phyloP scores from a whole-genome alignment of 2,329 filamentous ascomycete genomes.

The Colletotrichum lini region DNA sequence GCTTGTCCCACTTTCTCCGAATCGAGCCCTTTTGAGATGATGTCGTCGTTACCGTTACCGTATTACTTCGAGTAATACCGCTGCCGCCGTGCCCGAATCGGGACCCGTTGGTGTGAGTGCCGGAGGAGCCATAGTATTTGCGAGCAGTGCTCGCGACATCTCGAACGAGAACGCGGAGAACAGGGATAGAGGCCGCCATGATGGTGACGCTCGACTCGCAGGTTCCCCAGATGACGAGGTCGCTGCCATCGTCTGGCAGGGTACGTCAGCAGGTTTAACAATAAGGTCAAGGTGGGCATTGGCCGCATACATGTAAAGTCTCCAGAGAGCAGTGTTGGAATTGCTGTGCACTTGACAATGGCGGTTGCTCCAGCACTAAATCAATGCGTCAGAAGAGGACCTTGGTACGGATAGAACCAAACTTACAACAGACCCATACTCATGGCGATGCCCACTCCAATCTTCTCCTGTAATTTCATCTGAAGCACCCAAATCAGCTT shows the following conservation, averaged over 20 bases:
- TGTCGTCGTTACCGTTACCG: conserved; percentile 28
- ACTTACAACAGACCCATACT: conserved; percentile 41
- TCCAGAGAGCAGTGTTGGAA: conserved; percentile 33
- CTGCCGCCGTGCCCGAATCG: neutral
- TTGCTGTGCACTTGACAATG: conserved; percentile 40
- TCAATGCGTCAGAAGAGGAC: neutral
- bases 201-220: conserved; percentile 33
- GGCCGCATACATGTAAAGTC: conserved; percentile 34
- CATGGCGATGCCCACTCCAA: conserved; percentile 40
- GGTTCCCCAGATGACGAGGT: conserved; percentile 31
- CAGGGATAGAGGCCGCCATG: conserved; percentile 37
- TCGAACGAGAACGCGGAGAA: conserved; percentile 41
- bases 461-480: conserved; percentile 39
- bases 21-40: conserved; percentile 21
- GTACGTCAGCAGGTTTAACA: conserved; percentile 45
- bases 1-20: conserved; percentile 29
- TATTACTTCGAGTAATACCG: conserved; percentile 14
- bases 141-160: conserved; percentile 24
- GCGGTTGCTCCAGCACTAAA: conserved; percentile 42
- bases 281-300: conserved; percentile 44
- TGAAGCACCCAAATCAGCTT: conserved; percentile 41
- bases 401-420: neutral
- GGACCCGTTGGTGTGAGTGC: conserved; percentile 3
- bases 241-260: conserved; percentile 29
- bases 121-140: conserved; percentile 31